phyloP scores from a whole-genome alignment of 139 green algal genomes.

The Pedinophyceae sp. region DNA sequence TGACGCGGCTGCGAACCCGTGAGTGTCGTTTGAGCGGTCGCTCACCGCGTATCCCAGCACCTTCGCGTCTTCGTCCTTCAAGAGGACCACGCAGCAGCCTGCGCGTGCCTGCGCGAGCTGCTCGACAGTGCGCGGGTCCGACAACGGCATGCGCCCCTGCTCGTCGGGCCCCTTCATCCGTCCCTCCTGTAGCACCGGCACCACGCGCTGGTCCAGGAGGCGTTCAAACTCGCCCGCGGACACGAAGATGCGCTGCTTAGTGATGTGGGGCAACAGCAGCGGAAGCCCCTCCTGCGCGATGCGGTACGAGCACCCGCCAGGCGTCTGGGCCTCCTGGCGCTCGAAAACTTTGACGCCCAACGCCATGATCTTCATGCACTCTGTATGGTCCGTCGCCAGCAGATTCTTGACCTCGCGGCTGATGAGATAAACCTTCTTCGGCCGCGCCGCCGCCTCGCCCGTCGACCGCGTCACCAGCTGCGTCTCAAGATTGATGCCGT shows the following conservation, averaged over 20 bases:
- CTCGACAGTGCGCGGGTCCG: slow-evolving; percentile 7
- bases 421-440: slow-evolving; percentile 53
- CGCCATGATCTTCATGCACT: slow-evolving; percentile 54
- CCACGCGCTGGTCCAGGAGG: neutral
- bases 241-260: slow-evolving; percentile 34
- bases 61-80: slow-evolving; percentile 25
- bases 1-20: slow-evolving; percentile 29
- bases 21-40: slow-evolving; percentile 3
- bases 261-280: slow-evolving; percentile 59
- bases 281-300: slow-evolving; percentile 73
- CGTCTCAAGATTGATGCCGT: slow-evolving; percentile 15
- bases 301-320: slow-evolving; percentile 58
- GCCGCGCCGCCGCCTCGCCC: slow-evolving; percentile 17
- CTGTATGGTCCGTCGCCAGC: slow-evolving; percentile 44
- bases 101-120: slow-evolving; percentile 6
- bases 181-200: slow-evolving; percentile 15
- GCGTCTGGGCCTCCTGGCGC: slow-evolving; percentile 42
- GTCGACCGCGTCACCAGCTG: slow-evolving; percentile 40
- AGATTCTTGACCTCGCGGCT: slow-evolving; percentile 27
- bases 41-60: slow-evolving; percentile 16
- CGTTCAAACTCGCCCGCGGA: slow-evolving; percentile 30
- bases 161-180: slow-evolving; percentile 17
- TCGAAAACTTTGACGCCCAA: slow-evolving; percentile 83
- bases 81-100: slow-evolving; percentile 16
- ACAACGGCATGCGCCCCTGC: slow-evolving; percentile 21